A percentile compares a stretch with the other conserved stretches of the same genome.
Conservation (phyloP, 306 rosid genomes). For the Vigna reflexopilosa region DNA sequence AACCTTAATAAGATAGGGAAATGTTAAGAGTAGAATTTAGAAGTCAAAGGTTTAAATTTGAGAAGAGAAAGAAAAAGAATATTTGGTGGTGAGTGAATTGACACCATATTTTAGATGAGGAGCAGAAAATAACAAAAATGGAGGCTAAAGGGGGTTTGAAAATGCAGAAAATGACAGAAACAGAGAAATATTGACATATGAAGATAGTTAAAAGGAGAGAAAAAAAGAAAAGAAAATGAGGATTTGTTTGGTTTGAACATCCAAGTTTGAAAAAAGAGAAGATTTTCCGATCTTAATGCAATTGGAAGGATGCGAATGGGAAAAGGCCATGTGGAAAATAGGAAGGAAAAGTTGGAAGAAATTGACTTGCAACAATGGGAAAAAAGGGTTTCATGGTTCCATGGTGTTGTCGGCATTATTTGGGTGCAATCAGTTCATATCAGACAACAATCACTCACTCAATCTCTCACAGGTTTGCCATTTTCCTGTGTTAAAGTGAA, state of each 20-base stretch:
- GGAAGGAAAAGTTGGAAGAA: constrained; percentile 35
- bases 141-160: constrained; percentile 47
- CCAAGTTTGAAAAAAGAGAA: constrained; percentile 43
- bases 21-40: no score
- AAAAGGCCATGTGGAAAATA: constrained; percentile 47
- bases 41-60: no score
- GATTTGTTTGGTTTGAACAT: constrained; percentile 49
- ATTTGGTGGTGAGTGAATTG: constrained; percentile 21
- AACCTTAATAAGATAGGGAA: no score
- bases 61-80: no score
- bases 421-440: constrained; percentile 58
- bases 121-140: constrained; percentile 46
- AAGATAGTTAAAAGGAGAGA: neutral
- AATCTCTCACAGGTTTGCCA: constrained; percentile 11
- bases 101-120: constrained; percentile 16
- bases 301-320: constrained; percentile 55
- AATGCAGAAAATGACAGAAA: constrained; percentile 38
- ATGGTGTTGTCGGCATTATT: constrained; percentile 68
- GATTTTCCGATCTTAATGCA: constrained; percentile 49
- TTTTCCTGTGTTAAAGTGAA: constrained; percentile 41
- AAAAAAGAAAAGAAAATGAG: constrained; percentile 19
- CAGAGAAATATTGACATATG: constrained; percentile 19
- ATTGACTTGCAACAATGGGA: constrained; percentile 58
- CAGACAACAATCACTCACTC: constrained; percentile 41
- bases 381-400: constrained; percentile 58